phyloP scores from a whole-genome alignment of 768 basidiomycete species.

The Calocera viscosa region DNA sequence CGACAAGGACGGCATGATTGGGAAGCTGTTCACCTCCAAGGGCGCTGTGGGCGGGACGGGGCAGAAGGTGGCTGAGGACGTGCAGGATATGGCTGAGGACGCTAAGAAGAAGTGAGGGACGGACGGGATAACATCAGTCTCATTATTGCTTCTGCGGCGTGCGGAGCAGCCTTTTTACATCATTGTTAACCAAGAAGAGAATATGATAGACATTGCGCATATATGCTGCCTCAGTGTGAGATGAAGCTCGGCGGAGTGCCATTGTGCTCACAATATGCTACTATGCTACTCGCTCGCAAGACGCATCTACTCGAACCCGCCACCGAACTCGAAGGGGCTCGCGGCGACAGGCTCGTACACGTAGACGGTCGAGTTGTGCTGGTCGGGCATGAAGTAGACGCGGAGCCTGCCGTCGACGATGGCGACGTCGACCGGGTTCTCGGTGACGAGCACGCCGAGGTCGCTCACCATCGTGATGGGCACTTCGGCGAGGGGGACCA shows the following conservation, averaged over 20 bases:
- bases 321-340: conserved; percentile 4
- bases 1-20: conserved; percentile 5
- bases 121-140: background rate
- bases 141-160: background rate
- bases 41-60: conserved; percentile 8
- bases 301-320: conserved; percentile 5
- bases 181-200: background rate
- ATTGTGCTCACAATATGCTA: background rate
- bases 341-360: conserved; percentile 9
- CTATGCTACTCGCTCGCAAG: too few species aligned
- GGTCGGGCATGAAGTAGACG: conserved; percentile 11
- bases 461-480: conserved; percentile 12
- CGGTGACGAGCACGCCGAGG: conserved; percentile 10
- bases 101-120: background rate
- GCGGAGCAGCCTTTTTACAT: background rate
- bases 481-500: conserved; percentile 13
- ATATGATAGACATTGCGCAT: background rate
- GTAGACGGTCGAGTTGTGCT: conserved; percentile 11
- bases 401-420: conserved; percentile 10
- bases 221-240: background rate
- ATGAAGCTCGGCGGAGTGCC: background rate
- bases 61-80: background rate
- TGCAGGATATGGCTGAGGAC: background rate
- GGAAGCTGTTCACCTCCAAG: conserved; percentile 7
- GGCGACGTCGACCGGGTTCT: conserved; percentile 10